These are phyloP conservation scores for Diversispora eburnea DNA, from an alignment of 192 early-diverging fungal genomes.

Conservation along the genomic window DNA sequence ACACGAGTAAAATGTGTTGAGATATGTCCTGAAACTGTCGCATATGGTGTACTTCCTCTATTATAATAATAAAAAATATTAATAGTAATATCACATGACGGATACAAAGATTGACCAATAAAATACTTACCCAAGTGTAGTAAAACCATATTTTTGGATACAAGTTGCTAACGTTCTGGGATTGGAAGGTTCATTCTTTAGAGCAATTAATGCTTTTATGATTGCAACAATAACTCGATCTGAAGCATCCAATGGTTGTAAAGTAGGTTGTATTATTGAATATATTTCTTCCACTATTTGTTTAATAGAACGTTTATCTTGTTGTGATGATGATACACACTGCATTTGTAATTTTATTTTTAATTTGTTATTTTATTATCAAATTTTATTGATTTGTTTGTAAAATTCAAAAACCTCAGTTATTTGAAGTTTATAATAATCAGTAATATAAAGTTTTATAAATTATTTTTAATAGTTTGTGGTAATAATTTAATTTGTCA, in stretches of 20 bases:
- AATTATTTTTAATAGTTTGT: too few relatives aligned
- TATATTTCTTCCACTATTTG: slow-evolving; percentile 22
- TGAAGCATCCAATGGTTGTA: slow-evolving; percentile 71
- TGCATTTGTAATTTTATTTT: background rate
- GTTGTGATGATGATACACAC: slow-evolving; percentile 5
- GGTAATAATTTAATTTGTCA: too few relatives aligned
- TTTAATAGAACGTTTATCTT: background rate
- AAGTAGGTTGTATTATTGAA: slow-evolving; percentile 14
- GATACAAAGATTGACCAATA: background rate
- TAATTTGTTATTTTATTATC: too few relatives aligned
- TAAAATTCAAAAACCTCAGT: too few relatives aligned
- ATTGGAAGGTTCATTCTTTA: slow-evolving; percentile 74
- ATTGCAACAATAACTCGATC: slow-evolving; percentile 89
- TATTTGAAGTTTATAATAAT: too few relatives aligned
- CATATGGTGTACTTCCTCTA: slow-evolving; percentile 18
- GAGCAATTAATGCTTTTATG: slow-evolving; percentile 71
- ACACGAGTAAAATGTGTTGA: slow-evolving; percentile 5
- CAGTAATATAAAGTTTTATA: too few relatives aligned
- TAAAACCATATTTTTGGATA: slow-evolving; percentile 76
- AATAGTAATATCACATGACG: slow-evolving; percentile 3
- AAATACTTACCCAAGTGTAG: slow-evolving; percentile 65
- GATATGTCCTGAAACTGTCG: slow-evolving; percentile 10
- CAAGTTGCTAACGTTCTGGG: slow-evolving; percentile 77
- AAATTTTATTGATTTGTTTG: too few relatives aligned
- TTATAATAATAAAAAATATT: background rate